Evolutionary conservation across 768 basidiomycete species (phyloP).

Genomic region (Rhodotorula graminis): DNA sequence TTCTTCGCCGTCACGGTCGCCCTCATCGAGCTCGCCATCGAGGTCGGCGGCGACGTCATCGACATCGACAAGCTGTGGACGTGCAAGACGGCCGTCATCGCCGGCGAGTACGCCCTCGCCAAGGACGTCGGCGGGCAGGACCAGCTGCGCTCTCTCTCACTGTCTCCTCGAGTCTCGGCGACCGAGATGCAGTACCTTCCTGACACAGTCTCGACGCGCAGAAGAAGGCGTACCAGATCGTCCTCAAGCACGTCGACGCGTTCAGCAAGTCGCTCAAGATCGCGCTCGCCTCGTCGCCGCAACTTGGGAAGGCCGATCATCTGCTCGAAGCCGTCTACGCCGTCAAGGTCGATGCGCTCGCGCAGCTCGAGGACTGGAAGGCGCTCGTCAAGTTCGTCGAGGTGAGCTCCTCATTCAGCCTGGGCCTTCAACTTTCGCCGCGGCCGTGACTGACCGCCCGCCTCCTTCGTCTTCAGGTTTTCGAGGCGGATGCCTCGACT

Average conservation of each 20-base stretch:
- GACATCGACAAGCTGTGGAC: not conserved
- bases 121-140: not conserved
- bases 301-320: not conserved
- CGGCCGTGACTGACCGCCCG: no score
- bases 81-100: not conserved
- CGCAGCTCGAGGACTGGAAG: not conserved
- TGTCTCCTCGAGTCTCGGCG: no score
- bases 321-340: slow-evolving; percentile 1
- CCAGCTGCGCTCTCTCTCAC: not conserved
- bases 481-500: not conserved
- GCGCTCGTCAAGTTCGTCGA: not conserved
- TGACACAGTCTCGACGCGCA: not conserved
- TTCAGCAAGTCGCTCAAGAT: not conserved
- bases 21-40: not conserved
- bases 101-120: not conserved
- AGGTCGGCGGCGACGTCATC: not conserved
- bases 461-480: not conserved
- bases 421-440: no score
- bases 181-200: no score
- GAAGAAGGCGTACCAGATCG: not conserved
- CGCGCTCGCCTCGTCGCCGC: not conserved
- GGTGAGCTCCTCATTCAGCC: not conserved
- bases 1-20: slow-evolving; percentile 5
- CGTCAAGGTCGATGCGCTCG: not conserved
- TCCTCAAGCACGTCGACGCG: not conserved